Conservation (phyloP, 1,284 basidiomycete species). For the Mixia osmundae region DNA sequence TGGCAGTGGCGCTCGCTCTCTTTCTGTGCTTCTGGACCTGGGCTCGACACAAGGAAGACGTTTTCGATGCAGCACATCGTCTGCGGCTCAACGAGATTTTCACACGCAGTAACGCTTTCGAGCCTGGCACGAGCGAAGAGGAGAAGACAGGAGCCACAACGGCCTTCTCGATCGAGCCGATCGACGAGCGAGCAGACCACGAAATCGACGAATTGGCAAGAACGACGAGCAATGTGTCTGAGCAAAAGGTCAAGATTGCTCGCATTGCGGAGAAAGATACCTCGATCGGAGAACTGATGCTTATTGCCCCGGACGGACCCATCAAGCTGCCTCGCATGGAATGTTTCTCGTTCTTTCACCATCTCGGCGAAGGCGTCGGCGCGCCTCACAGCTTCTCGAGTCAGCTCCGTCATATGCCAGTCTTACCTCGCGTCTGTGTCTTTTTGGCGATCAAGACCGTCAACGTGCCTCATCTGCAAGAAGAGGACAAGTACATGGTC, state of each 20-base stretch:
- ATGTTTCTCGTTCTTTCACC: constrained; percentile 11
- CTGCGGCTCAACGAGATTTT: constrained; percentile 12
- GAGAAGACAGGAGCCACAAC: constrained; percentile 1
- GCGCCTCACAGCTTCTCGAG: constrained; percentile 9
- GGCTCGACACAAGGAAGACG: constrained; percentile 13
- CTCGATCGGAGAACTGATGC: no score
- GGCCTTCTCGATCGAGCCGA: neutral
- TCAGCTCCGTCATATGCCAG: constrained; percentile 4
- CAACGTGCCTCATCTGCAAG: constrained; percentile 7
- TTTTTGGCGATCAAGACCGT: constrained; percentile 6
- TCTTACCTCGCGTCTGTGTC: constrained; percentile 7
- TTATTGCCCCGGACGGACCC: no score
- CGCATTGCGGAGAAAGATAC: no score
- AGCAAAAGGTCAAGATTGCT: no score
- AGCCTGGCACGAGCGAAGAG: neutral
- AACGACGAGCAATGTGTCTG: no score
- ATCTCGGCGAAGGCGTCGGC: constrained; percentile 7
- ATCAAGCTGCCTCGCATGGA: no score
- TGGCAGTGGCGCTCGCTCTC: constrained; percentile 10
- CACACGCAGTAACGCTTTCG: constrained; percentile 6
- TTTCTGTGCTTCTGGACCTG: constrained; percentile 13
- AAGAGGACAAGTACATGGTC: constrained; percentile 7
- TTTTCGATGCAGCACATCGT: constrained; percentile 12
- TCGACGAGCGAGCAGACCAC: no score
- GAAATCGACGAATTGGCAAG: no score